Evolutionary conservation across 2,329 filamentous ascomycete species (phyloP).

Genomic region (Cladorrhinum sp.): DNA sequence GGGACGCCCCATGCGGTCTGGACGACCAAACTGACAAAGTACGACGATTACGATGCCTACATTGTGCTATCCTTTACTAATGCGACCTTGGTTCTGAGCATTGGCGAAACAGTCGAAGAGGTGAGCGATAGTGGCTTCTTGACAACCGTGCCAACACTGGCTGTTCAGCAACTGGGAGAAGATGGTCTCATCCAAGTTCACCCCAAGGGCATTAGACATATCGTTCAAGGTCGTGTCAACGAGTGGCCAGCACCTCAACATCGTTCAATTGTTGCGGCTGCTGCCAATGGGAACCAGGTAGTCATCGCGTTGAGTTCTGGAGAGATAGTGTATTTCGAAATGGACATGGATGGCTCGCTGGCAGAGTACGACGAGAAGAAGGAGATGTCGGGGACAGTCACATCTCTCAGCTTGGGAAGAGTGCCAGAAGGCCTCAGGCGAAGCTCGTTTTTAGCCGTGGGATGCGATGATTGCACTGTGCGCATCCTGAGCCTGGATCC

Average conservation of each 20-base stretch:
- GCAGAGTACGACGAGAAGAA: slow-evolving; percentile 94
- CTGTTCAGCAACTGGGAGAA: slow-evolving; percentile 90
- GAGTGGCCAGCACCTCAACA: slow-evolving; percentile 94
- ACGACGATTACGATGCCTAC: slow-evolving; percentile 87
- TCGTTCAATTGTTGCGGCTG: slow-evolving; percentile 89
- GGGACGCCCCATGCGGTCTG: slow-evolving; percentile 89
- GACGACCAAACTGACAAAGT: slow-evolving; percentile 82
- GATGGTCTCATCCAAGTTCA: slow-evolving; percentile 92
- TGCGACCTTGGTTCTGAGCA: slow-evolving; percentile 85
- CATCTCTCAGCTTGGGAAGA: slow-evolving; percentile 87
- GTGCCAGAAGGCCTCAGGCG: slow-evolving; percentile 86
- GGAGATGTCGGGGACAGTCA: slow-evolving; percentile 93
- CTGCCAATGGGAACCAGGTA: slow-evolving; percentile 90
- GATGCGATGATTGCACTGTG: slow-evolving; percentile 94
- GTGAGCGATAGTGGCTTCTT: slow-evolving; percentile 92
- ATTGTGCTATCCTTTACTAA: slow-evolving; percentile 93
- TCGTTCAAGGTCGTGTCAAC: slow-evolving; percentile 74
- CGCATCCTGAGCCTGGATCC: slow-evolving; percentile 87
- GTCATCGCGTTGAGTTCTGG: slow-evolving; percentile 91
- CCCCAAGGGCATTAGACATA: slow-evolving; percentile 91
- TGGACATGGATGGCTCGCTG: slow-evolving; percentile 85
- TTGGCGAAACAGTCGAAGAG: slow-evolving; percentile 95
- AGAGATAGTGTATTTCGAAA: slow-evolving; percentile 97
- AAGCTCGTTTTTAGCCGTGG: slow-evolving; percentile 91
- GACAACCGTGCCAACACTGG: slow-evolving; percentile 81